These are phyloP conservation scores for Paspalum notatum DNA, from an alignment of 176 grass and related monocot genomes.

Conservation along the genomic window DNA sequence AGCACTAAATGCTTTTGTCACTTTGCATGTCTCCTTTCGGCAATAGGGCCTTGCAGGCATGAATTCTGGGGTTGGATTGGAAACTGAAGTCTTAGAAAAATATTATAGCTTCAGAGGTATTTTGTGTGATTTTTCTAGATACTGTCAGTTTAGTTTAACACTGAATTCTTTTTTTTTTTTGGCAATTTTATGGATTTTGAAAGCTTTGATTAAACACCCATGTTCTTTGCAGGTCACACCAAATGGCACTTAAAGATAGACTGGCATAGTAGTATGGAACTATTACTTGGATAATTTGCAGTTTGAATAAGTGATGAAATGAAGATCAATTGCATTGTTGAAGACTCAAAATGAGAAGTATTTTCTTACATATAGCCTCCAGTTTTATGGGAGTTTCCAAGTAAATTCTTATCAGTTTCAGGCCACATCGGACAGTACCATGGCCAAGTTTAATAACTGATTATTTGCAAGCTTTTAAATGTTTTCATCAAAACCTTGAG, in stretches of 20 bases:
- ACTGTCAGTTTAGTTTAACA: neutral
- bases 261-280: neutral
- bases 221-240: constrained; percentile 10
- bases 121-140: neutral
- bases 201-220: neutral
- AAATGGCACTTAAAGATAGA: neutral
- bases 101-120: constrained; percentile 18
- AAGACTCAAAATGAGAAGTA: constrained; percentile 15
- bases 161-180: neutral
- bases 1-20: neutral
- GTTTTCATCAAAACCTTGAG: neutral
- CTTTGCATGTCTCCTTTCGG: constrained; percentile 21
- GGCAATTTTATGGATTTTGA: neutral
- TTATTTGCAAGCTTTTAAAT: neutral
- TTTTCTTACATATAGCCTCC: neutral
- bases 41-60: neutral
- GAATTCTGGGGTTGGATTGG: neutral
- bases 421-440: neutral
- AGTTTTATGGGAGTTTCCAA: neutral
- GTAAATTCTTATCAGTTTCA: neutral
- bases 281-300: neutral
- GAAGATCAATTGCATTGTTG: neutral
- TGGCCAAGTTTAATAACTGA: neutral
- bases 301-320: neutral
- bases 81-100: constrained; percentile 17